Evolutionary conservation across 192 early-diverging fungal genomes (phyloP).

Genomic region (Fimicolochytrium jonesii): DNA sequence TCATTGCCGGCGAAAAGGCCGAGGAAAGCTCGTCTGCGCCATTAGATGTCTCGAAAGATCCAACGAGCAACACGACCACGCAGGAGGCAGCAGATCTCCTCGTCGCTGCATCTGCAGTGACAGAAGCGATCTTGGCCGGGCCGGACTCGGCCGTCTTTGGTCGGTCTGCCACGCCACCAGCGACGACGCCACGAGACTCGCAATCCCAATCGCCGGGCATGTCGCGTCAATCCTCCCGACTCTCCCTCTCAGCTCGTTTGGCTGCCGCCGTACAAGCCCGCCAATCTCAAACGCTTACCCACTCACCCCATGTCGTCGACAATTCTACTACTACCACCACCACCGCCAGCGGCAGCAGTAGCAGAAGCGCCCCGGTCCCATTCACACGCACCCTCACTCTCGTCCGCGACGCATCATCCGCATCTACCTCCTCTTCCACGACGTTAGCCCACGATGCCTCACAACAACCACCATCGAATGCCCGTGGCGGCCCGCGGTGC

Average conservation of each 20-base stretch:
- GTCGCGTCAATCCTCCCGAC: too few species aligned
- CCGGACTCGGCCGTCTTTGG: background rate
- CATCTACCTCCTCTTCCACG: too few species aligned
- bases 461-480: too few species aligned
- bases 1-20: background rate
- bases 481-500: too few species aligned
- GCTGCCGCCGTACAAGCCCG: slow-evolving; percentile 12
- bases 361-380: background rate
- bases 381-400: background rate
- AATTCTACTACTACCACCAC: background rate
- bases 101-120: background rate
- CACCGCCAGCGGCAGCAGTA: background rate
- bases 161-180: too few species aligned
- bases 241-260: slow-evolving; percentile 13
- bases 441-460: too few species aligned
- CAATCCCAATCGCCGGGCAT: too few species aligned
- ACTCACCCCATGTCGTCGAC: background rate
- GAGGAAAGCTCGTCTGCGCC: background rate
- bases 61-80: background rate
- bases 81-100: background rate
- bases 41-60: too few species aligned
- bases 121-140: background rate
- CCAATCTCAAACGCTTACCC: background rate
- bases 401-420: too few species aligned
- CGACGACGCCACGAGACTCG: too few species aligned